Conservation (phyloP, 176 grass and related monocot genomes). For the Hyparrhenia diplandra region DNA sequence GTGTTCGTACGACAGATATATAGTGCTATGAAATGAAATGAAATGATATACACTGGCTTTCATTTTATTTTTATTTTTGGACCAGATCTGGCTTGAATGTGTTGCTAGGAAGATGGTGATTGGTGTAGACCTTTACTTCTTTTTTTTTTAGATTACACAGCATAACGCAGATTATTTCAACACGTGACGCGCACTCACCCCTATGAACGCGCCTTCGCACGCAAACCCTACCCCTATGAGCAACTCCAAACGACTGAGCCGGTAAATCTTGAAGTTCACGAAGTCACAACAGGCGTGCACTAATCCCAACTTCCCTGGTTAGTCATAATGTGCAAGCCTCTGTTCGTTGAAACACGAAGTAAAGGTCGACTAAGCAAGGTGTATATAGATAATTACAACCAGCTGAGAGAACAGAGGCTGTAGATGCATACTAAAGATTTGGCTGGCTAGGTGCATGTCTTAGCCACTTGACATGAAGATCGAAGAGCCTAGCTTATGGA, state of each 20-base stretch:
- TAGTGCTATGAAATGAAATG: neutral
- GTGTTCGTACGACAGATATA: constrained; percentile 7
- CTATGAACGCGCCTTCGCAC: no score
- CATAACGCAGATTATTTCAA: no score
- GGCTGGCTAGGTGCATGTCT: constrained; percentile 1
- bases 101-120: neutral
- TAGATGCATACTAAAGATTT: neutral
- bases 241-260: no score
- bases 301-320: neutral
- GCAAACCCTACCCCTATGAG: no score
- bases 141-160: no score
- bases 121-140: neutral
- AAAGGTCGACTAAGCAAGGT: neutral
- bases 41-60: neutral
- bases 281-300: no score
- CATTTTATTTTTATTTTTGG: neutral
- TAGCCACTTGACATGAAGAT: neutral
- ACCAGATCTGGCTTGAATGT: neutral
- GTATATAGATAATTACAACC: neutral
- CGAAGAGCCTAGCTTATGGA: constrained; percentile 18
- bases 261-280: no score
- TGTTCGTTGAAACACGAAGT: constrained; percentile 2
- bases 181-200: no score
- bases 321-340: neutral
- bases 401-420: neutral